Conservation (phyloP, 257 asterid genomes). For the Echites panduratus region DNA sequence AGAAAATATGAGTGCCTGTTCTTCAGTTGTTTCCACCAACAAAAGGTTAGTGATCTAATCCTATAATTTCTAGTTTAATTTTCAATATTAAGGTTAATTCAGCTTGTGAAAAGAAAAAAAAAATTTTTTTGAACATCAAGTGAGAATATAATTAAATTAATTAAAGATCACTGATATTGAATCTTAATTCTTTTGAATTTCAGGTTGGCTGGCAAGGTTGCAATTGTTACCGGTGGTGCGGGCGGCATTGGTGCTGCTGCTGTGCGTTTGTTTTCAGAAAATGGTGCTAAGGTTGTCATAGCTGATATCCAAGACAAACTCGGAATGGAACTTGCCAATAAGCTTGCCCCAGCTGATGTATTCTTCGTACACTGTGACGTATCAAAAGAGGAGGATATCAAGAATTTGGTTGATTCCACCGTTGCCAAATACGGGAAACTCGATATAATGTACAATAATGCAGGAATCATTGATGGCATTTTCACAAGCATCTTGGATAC, state of each 20-base stretch:
- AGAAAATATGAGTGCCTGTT: background rate
- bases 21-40: background rate
- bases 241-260: constrained; percentile 47
- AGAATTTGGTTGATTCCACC: constrained; percentile 24
- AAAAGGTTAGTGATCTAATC: constrained; percentile 10
- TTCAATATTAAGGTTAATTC: too few relatives aligned
- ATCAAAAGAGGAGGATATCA: constrained; percentile 29
- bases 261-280: constrained; percentile 24
- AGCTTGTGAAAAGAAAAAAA: too few relatives aligned
- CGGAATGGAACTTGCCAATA: constrained; percentile 26
- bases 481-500: constrained; percentile 17
- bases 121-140: too few relatives aligned
- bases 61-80: too few relatives aligned
- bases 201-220: constrained; percentile 42
- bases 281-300: constrained; percentile 48
- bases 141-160: too few relatives aligned
- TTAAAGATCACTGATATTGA: too few relatives aligned
- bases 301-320: constrained; percentile 46
- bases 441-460: constrained; percentile 51
- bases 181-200: too few relatives aligned
- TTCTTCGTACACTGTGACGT: constrained; percentile 48
- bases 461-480: constrained; percentile 24
- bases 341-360: constrained; percentile 19
- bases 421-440: constrained; percentile 34
- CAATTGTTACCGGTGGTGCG: constrained; percentile 41